Conservation (phyloP, 2,329 filamentous ascomycete species). For the Talaromyces sp. region DNA sequence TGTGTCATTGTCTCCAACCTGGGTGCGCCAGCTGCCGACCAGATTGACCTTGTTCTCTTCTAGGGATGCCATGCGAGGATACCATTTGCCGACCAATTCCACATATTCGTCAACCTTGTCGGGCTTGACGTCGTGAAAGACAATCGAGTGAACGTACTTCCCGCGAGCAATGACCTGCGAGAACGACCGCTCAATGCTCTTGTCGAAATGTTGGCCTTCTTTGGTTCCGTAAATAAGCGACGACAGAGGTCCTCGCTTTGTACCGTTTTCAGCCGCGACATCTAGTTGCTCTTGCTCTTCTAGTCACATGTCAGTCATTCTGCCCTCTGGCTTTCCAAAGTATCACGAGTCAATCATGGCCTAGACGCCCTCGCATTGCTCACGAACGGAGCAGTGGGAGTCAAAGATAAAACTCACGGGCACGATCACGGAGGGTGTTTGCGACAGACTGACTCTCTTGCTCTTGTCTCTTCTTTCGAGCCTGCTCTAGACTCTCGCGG, state of each 20-base stretch:
- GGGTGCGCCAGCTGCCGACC: conserved; percentile 96
- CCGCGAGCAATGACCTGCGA: conserved; percentile 90
- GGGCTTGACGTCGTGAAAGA: conserved; percentile 92
- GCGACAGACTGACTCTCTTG: conserved; percentile 74
- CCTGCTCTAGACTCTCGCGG: conserved; percentile 72
- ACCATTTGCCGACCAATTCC: conserved; percentile 83
- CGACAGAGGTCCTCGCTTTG: conserved; percentile 70
- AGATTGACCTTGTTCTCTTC: conserved; percentile 92
- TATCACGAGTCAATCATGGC: conserved; percentile 32
- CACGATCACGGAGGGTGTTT: conserved; percentile 32
- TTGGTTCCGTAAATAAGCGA: conserved; percentile 96
- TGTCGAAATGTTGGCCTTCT: conserved; percentile 88
- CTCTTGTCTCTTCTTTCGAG: conserved; percentile 70
- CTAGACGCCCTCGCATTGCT: conserved; percentile 43
- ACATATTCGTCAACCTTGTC: conserved; percentile 95
- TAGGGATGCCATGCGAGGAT: conserved; percentile 78
- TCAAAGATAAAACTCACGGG: conserved; percentile 36
- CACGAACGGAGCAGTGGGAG: conserved; percentile 44
- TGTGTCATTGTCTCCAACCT: conserved; percentile 94
- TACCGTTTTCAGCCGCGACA: conserved; percentile 51
- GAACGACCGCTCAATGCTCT: conserved; percentile 93
- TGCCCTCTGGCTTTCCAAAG: conserved; percentile 40
- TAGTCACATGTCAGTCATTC: conserved; percentile 56
- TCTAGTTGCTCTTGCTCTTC: conserved; percentile 59
- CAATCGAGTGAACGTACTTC: conserved; percentile 98